A percentile compares a stretch with the other conserved stretches of the same genome.
Evolutionary conservation across 345 rosid genomes (phyloP).

Genomic region (Microcos paniculata): DNA sequence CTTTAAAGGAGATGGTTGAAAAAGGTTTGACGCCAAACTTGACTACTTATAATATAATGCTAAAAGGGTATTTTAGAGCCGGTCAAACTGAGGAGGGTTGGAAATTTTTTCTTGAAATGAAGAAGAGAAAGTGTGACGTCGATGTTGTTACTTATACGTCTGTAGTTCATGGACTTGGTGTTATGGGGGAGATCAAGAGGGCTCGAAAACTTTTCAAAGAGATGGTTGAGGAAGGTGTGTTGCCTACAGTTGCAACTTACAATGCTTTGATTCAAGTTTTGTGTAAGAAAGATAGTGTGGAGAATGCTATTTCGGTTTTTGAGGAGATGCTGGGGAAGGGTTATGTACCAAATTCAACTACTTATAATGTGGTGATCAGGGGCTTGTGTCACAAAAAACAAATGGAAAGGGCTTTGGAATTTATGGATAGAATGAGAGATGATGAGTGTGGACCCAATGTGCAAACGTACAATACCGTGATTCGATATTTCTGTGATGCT

Average conservation of each 20-base stretch:
- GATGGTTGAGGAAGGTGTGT: conserved; percentile 71
- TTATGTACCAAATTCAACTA: conserved; percentile 59
- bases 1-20: conserved; percentile 82
- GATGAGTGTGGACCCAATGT: conserved; percentile 71
- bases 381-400: conserved; percentile 78
- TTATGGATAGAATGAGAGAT: conserved; percentile 62
- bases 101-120: conserved; percentile 87
- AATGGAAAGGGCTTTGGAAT: conserved; percentile 56
- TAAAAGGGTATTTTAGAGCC: conserved; percentile 76
- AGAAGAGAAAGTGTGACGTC: conserved; percentile 65
- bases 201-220: conserved; percentile 63
- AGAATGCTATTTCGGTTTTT: conserved; percentile 63
- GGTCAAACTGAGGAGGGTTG: conserved; percentile 80
- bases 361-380: conserved; percentile 74
- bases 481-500: conserved; percentile 60
- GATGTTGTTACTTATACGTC: conserved; percentile 85
- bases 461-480: conserved; percentile 76
- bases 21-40: conserved; percentile 64
- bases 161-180: conserved; percentile 79
- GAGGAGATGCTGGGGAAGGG: conserved; percentile 83
- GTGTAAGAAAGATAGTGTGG: conserved; percentile 87
- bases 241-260: conserved; percentile 84
- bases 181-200: conserved; percentile 61
- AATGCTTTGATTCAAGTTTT: conserved; percentile 87
- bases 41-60: conserved; percentile 69